Base-by-base conservation (phyloP, 768 basidiomycete species). In the Leccinum subgranulosum region DNA sequence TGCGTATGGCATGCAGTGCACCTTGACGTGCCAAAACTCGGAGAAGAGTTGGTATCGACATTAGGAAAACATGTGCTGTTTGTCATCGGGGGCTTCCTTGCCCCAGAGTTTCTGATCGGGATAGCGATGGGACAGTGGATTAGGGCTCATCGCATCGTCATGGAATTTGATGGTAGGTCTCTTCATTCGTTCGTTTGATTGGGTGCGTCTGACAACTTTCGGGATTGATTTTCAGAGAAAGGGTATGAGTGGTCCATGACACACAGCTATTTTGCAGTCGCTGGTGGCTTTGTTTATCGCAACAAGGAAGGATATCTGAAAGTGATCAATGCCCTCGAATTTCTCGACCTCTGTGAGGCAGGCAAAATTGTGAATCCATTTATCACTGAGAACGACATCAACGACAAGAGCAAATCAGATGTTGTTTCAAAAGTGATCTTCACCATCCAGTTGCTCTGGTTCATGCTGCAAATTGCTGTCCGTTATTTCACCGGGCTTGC, bases 391-490 rank as follows among this genome's bases (percentile, higher is more conserved):
- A 23, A 57, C 15, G 56, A 57, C 3, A 52, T 54, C 21, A n/a
- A 17, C 1, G 56, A 57, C 21, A 57, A n/a, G 47, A 45, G 53
- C 53, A 58, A 43, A 31, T 49, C 53, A 2, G 57, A 54, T 45
- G 45, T 11, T 12, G 19, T 53, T 7, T 41, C 28, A 33, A 59
- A 55, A 11, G 11, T 33, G 12, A 31, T 55, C 12, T 46, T 55
- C 6, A 1, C 4, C 21, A 0, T 52, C 6, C 58, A 59, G 12
- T 11, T 55, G 14, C 1, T 36, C 33, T 55, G 54, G 47, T 48
- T 48, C 12, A 15, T 11, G 6, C 3, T 43, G 7, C 50, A 55
- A 29, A 23, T n/a, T 17, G 36, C 21, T 25, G 50, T 33, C n/a
- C 45, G 58, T 25, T 28, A 45, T 33, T 43, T 27, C 4, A 23